phyloP scores from a whole-genome alignment of 331 rosid species.

The Malus hybrid region DNA sequence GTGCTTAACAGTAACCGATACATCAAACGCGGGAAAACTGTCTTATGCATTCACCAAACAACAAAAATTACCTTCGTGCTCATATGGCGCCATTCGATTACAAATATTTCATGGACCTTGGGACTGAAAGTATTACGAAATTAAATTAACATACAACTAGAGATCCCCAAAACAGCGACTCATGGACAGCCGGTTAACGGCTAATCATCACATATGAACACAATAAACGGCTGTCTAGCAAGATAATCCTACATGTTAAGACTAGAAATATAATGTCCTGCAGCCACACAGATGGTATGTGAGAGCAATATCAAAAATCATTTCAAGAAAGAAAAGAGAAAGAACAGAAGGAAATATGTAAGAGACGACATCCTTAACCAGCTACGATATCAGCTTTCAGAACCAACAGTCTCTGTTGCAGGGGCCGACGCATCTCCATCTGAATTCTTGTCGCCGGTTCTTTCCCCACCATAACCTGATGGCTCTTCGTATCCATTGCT shows the following conservation, averaged over 20 bases:
- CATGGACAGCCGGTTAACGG: neutral
- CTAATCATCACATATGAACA: slow-evolving; percentile 9
- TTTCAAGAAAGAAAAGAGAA: neutral
- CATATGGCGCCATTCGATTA: neutral
- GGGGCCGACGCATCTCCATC: slow-evolving; percentile 17
- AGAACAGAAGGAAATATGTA: neutral
- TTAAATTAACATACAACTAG: neutral
- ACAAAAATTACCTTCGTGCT: neutral
- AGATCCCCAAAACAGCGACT: neutral
- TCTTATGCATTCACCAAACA: neutral
- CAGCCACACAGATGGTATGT: neutral
- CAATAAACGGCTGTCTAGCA: neutral
- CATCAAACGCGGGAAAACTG: neutral
- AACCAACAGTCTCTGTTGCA: slow-evolving; percentile 3
- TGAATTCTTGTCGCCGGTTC: slow-evolving; percentile 11
- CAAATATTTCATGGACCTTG: neutral
- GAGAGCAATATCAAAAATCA: neutral
- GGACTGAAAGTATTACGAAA: neutral
- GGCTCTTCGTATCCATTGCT: slow-evolving; percentile 12
- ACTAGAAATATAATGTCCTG: slow-evolving; percentile 8
- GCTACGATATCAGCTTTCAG: slow-evolving; percentile 25
- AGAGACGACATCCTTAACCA: neutral
- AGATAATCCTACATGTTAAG: neutral
- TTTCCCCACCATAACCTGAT: slow-evolving; percentile 10
- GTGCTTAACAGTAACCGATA: too few relatives aligned